These are phyloP conservation scores for Miscanthus lutarioriparius DNA, from an alignment of 176 grass and related monocot species.

Conservation along the genomic window DNA sequence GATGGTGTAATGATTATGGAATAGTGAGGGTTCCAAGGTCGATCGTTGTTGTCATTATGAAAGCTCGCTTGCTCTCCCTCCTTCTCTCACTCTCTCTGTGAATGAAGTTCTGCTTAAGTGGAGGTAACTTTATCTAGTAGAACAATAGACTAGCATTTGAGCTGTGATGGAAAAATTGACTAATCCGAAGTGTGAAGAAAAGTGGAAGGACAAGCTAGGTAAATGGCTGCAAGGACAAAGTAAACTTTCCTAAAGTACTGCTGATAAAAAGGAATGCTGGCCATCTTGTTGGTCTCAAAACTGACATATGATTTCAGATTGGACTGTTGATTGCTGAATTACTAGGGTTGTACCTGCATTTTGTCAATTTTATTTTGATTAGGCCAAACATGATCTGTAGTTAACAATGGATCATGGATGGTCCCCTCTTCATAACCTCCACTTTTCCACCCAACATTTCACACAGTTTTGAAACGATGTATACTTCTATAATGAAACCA, in stretches of 20 bases:
- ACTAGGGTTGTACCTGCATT: slow-evolving; percentile 14
- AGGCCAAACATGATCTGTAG: neutral
- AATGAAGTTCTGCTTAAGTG: slow-evolving; percentile 51
- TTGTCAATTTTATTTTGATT: slow-evolving; percentile 29
- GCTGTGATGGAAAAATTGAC: slow-evolving; percentile 30
- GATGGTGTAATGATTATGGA: slow-evolving; percentile 56
- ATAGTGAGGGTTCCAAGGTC: slow-evolving; percentile 30
- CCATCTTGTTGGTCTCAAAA: slow-evolving; percentile 28
- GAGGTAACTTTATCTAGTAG: slow-evolving; percentile 48
- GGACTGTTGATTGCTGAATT: slow-evolving; percentile 20
- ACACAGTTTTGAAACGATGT: neutral
- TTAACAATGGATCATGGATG: slow-evolving; percentile 18
- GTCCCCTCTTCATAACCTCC: slow-evolving; percentile 25
- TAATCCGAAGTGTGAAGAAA: slow-evolving; percentile 5
- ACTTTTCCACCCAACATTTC: slow-evolving; percentile 21
- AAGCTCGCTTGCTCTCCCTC: slow-evolving; percentile 13
- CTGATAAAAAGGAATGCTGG: slow-evolving; percentile 12
- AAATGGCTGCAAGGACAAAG: slow-evolving; percentile 9
- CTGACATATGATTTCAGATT: slow-evolving; percentile 17
- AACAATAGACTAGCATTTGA: slow-evolving; percentile 37
- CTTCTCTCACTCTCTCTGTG: neutral
- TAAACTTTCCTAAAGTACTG: slow-evolving; percentile 15
- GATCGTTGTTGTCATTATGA: slow-evolving; percentile 47
- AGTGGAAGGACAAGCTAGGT: slow-evolving; percentile 13
- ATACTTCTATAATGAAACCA: slow-evolving; percentile 5